A percentile compares a stretch with the other conserved stretches of the same genome.
Evolutionary conservation across 176 grass and related monocot genomes (phyloP).

Genomic region (Cenchrus purpureus): DNA sequence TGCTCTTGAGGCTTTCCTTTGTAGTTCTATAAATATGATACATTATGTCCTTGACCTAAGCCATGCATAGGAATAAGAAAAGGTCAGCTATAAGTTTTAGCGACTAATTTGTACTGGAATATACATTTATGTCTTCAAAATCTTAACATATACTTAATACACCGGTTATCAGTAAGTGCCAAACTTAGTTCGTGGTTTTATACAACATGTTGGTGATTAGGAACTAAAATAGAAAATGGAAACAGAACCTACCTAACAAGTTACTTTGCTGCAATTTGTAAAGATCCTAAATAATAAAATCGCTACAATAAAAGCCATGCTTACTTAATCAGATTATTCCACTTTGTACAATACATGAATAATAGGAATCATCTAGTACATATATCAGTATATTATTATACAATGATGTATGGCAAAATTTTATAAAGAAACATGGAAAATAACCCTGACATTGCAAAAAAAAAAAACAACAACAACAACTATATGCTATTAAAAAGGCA

Average conservation of each 20-base stretch:
- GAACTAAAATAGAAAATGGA: neutral
- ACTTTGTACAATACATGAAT: neutral
- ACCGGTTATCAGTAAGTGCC: too few species aligned
- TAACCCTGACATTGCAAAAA: neutral
- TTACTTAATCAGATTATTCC: conserved; percentile 5
- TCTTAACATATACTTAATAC: neutral
- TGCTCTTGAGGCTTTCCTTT: conserved; percentile 80
- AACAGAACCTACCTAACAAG: neutral
- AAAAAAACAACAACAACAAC: neutral
- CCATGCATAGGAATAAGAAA: conserved; percentile 27
- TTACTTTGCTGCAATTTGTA: conserved; percentile 13
- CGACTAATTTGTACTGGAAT: conserved; percentile 2
- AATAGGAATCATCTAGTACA: neutral
- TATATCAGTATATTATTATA: neutral
- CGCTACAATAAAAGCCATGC: neutral
- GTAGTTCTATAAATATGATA: conserved; percentile 75
- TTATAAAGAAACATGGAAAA: neutral
- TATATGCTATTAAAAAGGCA: neutral
- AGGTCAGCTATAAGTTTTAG: conserved; percentile 6
- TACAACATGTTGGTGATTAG: neutral
- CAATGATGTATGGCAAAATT: neutral
- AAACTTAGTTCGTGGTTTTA: too few species aligned
- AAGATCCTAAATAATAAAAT: neutral
- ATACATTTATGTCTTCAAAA: conserved; percentile 12
- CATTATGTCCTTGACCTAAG: conserved; percentile 93